Percentiles rank a stretch among this genome's conserved stretches.
phyloP scores from a whole-genome alignment of 2,329 filamentous ascomycete species.

The Cadophora malorum region DNA sequence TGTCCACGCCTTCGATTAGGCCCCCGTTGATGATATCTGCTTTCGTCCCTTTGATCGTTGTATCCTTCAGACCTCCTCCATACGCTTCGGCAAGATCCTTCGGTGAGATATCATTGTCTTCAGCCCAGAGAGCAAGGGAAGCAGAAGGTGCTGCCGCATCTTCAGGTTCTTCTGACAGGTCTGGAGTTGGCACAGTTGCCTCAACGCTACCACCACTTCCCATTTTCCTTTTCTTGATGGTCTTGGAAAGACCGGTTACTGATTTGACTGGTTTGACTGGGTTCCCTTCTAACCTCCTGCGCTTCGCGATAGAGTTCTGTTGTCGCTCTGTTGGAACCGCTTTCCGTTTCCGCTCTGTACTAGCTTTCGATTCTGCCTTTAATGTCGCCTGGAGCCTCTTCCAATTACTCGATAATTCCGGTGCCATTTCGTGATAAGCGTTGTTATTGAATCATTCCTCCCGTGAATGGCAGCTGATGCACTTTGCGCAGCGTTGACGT shows the following conservation, averaged over 20 bases:
- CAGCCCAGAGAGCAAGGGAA: conserved; percentile 64
- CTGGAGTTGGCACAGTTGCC: conserved; percentile 36
- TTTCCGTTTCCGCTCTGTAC: conserved; percentile 45
- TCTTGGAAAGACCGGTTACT: neutral
- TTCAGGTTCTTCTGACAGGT: conserved; percentile 43
- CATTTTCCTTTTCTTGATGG: conserved; percentile 52
- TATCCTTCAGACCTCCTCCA: conserved; percentile 57
- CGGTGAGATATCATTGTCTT: conserved; percentile 65
- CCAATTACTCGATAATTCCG: conserved; percentile 72
- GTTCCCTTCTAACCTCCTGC: conserved; percentile 42
- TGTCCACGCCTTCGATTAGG: conserved; percentile 63
- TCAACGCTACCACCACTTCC: conserved; percentile 61
- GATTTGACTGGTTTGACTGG: conserved; percentile 22
- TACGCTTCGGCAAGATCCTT: conserved; percentile 68
- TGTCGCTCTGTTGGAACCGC: conserved; percentile 42
- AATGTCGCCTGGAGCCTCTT: conserved; percentile 73
- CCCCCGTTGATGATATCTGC: conserved; percentile 68
- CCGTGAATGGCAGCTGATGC: neutral
- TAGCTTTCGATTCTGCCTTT: conserved; percentile 51
- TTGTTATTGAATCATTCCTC: conserved; percentile 25
- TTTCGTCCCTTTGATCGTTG: conserved; percentile 53
- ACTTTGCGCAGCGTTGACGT: neutral
- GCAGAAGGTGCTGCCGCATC: conserved; percentile 53
- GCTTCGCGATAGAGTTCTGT: conserved; percentile 45
- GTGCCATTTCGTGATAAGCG: conserved; percentile 40